A percentile compares a stretch with the other conserved stretches of the same genome.
These are phyloP conservation scores for Zancudomyces culisetae DNA, from an alignment of 371 early-diverging fungal species.

Conservation along the genomic window DNA sequence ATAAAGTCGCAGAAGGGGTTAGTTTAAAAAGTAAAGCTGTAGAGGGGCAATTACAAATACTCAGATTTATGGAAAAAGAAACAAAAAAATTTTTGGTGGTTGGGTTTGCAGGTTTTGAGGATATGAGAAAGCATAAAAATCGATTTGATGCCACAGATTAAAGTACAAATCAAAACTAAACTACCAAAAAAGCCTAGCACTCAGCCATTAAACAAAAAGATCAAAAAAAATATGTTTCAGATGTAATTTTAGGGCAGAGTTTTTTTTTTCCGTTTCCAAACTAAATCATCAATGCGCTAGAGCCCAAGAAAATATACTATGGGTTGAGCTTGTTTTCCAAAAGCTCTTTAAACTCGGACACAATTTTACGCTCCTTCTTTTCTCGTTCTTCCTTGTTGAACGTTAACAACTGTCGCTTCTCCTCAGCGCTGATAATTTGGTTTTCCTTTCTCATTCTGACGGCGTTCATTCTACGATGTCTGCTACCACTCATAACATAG, in stretches of 20 bases:
- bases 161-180: too few relatives aligned
- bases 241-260: too few relatives aligned
- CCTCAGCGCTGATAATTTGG: constrained; percentile 74
- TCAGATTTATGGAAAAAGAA: background rate
- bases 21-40: too few relatives aligned
- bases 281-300: too few relatives aligned
- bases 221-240: too few relatives aligned
- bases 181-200: background rate
- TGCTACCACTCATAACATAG: constrained; percentile 88
- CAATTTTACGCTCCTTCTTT: constrained; percentile 75
- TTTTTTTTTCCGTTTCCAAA: too few relatives aligned
- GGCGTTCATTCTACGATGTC: constrained; percentile 88
- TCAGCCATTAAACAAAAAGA: background rate
- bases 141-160: too few relatives aligned
- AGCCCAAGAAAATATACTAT: too few relatives aligned
- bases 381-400: constrained; percentile 64
- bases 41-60: too few relatives aligned
- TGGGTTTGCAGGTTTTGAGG: background rate
- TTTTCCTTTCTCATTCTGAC: constrained; percentile 91
- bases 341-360: constrained; percentile 61
- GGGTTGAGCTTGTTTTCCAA: constrained; percentile 20
- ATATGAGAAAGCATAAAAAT: background rate
- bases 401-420: constrained; percentile 57
- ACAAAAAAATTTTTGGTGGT: background rate
- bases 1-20: too few relatives aligned